Evolutionary conservation across 306 rosid genomes (phyloP).

Genomic region (Gynostemma pentaphyllum): DNA sequence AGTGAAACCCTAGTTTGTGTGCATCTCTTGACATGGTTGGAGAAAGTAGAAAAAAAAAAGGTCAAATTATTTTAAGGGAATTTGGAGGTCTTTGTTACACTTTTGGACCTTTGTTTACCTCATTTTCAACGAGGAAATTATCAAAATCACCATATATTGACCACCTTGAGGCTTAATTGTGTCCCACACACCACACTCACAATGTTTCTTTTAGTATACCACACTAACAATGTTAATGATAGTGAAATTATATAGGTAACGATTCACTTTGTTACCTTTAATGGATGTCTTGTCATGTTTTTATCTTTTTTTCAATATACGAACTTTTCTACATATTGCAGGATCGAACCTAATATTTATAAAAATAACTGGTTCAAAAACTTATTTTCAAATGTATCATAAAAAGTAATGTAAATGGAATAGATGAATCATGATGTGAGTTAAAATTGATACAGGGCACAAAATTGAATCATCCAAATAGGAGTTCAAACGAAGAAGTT

Average conservation of each 20-base stretch:
- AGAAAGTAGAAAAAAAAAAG: background rate
- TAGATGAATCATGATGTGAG: too few relatives aligned
- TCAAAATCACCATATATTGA: conserved; percentile 4
- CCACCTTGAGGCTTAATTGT: background rate
- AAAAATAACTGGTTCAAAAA: too few relatives aligned
- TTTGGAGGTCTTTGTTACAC: background rate
- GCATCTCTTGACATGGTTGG: background rate
- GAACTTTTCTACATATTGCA: background rate
- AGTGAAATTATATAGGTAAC: background rate
- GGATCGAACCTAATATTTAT: too few relatives aligned
- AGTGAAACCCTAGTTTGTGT: background rate
- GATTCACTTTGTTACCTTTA: background rate
- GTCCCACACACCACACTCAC: too few relatives aligned
- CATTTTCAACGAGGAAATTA: conserved; percentile 1
- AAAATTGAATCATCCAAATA: too few relatives aligned
- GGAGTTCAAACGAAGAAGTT: too few relatives aligned
- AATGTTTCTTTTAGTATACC: too few relatives aligned
- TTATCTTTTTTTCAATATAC: background rate
- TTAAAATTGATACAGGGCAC: too few relatives aligned
- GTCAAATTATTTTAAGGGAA: background rate
- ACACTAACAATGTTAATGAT: background rate
- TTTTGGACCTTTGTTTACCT: background rate
- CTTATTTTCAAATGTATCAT: too few relatives aligned
- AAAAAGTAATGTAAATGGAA: too few relatives aligned
- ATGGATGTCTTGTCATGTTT: background rate